Evolutionary conservation across 495 filamentous ascomycete species (phyloP), one percentile per base, ranked within the genome.

Genomic region (Barbatosphaeria neglecta): DNA sequence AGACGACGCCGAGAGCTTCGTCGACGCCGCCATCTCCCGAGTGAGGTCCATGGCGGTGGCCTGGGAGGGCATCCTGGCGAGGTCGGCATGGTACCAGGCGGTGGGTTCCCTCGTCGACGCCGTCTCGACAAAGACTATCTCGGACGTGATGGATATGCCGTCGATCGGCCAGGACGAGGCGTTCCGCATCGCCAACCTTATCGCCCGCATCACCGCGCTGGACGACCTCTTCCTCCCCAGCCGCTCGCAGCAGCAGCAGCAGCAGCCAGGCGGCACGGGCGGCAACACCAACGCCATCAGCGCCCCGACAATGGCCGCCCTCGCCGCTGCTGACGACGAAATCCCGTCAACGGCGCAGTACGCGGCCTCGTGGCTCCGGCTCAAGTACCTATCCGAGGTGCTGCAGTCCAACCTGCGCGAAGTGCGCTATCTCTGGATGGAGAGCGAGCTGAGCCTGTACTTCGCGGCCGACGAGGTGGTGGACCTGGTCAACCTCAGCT

Each of bases 141-240:
- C 75, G 42, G 93, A 96, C 46, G 76, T 97, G 28, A 83, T 88
- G 58, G 92, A 99, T 46, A 72, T 97, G 46, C 60, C 78, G 2
- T 84, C 89, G 46, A 95, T 99, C 42, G 82, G 84, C 4, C 89
- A 90, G 51, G 77, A 86, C 22, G 90, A 97, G 58, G 90, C 87
- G 2, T 83, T 86, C 50, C 77, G 76, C 46, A 76, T 95, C 25
- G 82, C 87, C 2, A 68, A 65, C 17, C 80, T 89, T 46, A 87
- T 90, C 62, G 57, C 62, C 11, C 78, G 75, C 28, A 69, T 96
- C n/a, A 79, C 78, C 3, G 66, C 70, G 40, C 62, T 96, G 16
- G 83, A 87, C 50, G 80, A 86, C 49, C 57, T 90, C 16, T 93
- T 97, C 60, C 64, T 83, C 35, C 82, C 82, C 4, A 71, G 79